Evolutionary conservation across 495 filamentous ascomycete genomes (phyloP), one percentile per base, ranked within the genome.

Genomic region (Aspergillus asperescens): DNA sequence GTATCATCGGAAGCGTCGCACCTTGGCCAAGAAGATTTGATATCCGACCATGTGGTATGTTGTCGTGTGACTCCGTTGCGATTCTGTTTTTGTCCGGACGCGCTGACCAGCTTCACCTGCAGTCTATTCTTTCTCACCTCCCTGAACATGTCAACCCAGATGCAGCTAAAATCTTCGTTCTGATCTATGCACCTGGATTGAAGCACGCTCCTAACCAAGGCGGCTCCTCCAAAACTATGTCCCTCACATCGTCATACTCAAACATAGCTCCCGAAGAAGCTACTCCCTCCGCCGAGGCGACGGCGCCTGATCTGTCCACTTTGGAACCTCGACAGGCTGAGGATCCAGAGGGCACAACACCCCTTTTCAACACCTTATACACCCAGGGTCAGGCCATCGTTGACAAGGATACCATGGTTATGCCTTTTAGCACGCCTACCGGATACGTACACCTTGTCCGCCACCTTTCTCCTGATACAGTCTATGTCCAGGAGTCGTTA

Each of bases 51-150:
- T 69, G 89, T 89, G 46, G 90, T 95, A 79, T 67, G 87, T 72
- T 34, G 23, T 35, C 28, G 42, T 22, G 9, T 9, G 39, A 34
- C 16, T n/a, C 40, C 23, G 25, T n/a, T 42, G 15, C 20, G 31
- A 37, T 24, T 12, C 49, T 41, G 23, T 35, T 20, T 19, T 51
- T 25, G 15, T 8, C 4, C 18, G 12, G n/a, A 15, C 19, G 8
- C 62, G 34, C 62, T 65, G 23, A 67, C 56, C 54, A 54, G 8
- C 10, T 35, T 27, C 55, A 60, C 19, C 61, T 31, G 40, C 57
- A 96, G 89, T 93, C 90, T 22, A 85, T 96, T 57, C 80, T 96
- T 25, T 93, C 88, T 13, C 88, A 95, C 66, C 84, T 96, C 46
- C 88, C 88, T 9, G 77, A 81, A 56, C 81, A 87, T 43, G 80